Evolutionary conservation across 2,329 filamentous ascomycete species (phyloP).

Genomic region (Tolypocladium tropicale): DNA sequence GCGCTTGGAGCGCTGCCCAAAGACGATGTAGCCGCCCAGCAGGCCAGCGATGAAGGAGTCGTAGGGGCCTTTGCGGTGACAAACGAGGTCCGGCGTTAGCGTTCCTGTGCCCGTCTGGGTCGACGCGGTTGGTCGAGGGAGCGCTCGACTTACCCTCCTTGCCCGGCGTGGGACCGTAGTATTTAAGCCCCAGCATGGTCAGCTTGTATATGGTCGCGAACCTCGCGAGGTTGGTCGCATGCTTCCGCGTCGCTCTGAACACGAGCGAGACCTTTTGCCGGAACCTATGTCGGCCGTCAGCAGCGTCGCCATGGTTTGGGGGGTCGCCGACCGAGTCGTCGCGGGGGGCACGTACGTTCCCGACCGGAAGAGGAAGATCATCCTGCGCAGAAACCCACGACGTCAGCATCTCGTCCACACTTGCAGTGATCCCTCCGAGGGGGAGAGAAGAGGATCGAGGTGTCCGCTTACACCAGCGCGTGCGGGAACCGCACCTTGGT

Average conservation of each 20-base stretch:
- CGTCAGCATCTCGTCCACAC: not conserved
- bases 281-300: slow-evolving; percentile 32
- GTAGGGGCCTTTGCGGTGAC: slow-evolving; percentile 46
- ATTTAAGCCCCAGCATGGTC: slow-evolving; percentile 64
- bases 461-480: slow-evolving; percentile 69
- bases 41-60: slow-evolving; percentile 83
- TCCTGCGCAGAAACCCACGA: slow-evolving; percentile 36
- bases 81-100: too few species aligned
- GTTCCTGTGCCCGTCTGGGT: too few species aligned
- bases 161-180: slow-evolving; percentile 45
- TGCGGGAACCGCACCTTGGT: slow-evolving; percentile 97
- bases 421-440: not conserved
- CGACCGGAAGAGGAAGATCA: slow-evolving; percentile 93
- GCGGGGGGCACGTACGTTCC: slow-evolving; percentile 55
- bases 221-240: slow-evolving; percentile 82
- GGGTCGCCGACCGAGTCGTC: too few species aligned
- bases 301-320: not conserved
- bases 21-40: slow-evolving; percentile 85
- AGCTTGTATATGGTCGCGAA: slow-evolving; percentile 90
- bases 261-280: slow-evolving; percentile 70
- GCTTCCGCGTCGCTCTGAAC: slow-evolving; percentile 76
- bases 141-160: slow-evolving; percentile 37
- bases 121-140: not conserved
- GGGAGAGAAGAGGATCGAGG: not conserved
- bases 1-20: slow-evolving; percentile 57